Conservation (phyloP, 2,329 filamentous ascomycete species). For the Drechslera avenae region DNA sequence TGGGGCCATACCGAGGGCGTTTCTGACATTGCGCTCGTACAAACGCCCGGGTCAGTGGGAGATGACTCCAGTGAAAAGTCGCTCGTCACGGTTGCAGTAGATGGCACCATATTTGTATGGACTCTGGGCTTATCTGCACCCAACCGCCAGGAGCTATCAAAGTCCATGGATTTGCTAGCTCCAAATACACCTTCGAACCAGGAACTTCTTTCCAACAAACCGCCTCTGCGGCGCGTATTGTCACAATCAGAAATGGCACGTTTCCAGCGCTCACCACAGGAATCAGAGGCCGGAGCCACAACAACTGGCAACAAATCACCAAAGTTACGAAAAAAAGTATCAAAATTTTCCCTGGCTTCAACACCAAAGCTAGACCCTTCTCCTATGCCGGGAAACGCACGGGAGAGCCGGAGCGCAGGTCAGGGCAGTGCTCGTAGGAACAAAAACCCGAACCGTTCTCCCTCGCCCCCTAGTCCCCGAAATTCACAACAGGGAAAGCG, state of each 20-base stretch:
- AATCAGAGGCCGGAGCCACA: conserved; percentile 30
- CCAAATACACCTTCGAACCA: conserved; percentile 40
- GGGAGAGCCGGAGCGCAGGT: conserved; percentile 29
- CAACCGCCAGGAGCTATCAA: conserved; percentile 40
- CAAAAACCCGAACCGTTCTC: conserved; percentile 48
- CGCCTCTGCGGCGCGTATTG: conserved; percentile 81
- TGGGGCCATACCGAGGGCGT: conserved; percentile 96
- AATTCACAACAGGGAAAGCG: conserved; percentile 46
- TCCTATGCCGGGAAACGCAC: conserved; percentile 35
- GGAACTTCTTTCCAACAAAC: conserved; percentile 55
- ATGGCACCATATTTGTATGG: conserved; percentile 59
- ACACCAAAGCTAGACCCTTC: conserved; percentile 53
- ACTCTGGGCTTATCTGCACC: conserved; percentile 37
- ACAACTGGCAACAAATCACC: conserved; percentile 54
- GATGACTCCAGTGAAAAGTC: conserved; percentile 56
- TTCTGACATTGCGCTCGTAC: conserved; percentile 73
- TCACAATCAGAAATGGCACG: conserved; percentile 87
- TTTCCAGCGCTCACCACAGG: conserved; percentile 63
- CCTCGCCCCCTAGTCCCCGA: conserved; percentile 49
- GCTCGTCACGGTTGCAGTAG: conserved; percentile 56
- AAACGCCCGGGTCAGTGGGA: conserved; percentile 48
- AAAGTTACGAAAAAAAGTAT: conserved; percentile 60
- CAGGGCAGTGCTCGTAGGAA: conserved; percentile 34
- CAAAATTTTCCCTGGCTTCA: conserved; percentile 57
- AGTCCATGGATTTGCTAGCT: conserved; percentile 46